Conservation (phyloP, 495 filamentous ascomycete species). For the Tuber borchii region DNA sequence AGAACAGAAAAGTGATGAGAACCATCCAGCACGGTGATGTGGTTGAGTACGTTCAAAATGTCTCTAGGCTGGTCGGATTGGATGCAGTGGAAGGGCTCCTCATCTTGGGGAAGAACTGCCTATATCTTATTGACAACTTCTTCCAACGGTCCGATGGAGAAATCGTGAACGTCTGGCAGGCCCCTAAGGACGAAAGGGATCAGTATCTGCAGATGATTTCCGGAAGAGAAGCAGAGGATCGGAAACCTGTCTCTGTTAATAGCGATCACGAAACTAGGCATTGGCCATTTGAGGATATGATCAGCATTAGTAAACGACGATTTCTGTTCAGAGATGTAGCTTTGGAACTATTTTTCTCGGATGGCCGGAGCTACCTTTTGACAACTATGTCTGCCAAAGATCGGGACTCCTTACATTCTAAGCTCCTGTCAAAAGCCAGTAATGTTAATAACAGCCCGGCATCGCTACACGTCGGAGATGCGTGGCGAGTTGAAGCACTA, state of each 20-base stretch:
- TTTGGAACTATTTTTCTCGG: constrained; percentile 91
- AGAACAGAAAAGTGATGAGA: constrained; percentile 93
- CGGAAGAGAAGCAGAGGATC: constrained; percentile 61
- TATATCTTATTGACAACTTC: constrained; percentile 91
- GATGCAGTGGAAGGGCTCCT: constrained; percentile 88
- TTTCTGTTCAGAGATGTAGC: constrained; percentile 95
- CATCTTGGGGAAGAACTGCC: constrained; percentile 82
- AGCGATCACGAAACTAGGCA: constrained; percentile 72
- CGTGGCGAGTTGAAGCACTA: constrained; percentile 81
- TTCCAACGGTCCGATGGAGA: constrained; percentile 93
- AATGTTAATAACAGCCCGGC: constrained; percentile 60
- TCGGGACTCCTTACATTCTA: constrained; percentile 71
- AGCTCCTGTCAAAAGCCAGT: constrained; percentile 68
- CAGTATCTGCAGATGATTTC: constrained; percentile 91
- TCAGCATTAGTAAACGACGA: constrained; percentile 92
- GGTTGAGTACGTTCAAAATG: constrained; percentile 90
- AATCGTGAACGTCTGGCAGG: constrained; percentile 92
- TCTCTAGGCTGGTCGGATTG: constrained; percentile 85
- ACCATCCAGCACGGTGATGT: constrained; percentile 84
- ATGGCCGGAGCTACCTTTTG: constrained; percentile 88
- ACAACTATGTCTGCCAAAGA: constrained; percentile 65
- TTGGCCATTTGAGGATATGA: constrained; percentile 90
- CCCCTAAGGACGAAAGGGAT: constrained; percentile 84
- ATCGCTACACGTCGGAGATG: constrained; percentile 52
- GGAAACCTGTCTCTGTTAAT: constrained; percentile 47